Percentiles rank a stretch among this genome's conserved stretches.
These are phyloP conservation scores for Panus rudis DNA, from an alignment of 768 basidiomycete genomes.

Conservation along the genomic window DNA sequence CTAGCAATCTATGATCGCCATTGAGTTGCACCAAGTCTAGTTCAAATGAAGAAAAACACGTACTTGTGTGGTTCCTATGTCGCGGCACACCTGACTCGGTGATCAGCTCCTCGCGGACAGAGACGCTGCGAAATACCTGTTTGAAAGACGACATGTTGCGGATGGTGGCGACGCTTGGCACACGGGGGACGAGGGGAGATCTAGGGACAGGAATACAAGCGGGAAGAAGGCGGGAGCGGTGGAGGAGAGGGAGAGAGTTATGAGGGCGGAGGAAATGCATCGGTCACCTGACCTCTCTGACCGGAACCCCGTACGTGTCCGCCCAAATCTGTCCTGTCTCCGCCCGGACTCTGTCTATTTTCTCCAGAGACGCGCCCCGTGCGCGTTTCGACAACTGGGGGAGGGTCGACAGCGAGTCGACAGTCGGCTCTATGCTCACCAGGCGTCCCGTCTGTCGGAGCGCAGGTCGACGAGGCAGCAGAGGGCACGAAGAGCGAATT, in stretches of 20 bases:
- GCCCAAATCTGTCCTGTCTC: too few relatives aligned
- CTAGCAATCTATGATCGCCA: constrained; percentile 15
- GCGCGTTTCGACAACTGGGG: too few relatives aligned
- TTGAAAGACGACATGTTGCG: constrained; percentile 28
- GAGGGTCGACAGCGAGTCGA: too few relatives aligned
- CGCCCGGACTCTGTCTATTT: too few relatives aligned
- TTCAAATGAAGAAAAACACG: constrained; percentile 12
- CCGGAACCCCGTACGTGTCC: too few relatives aligned
- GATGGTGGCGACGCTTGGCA: too few relatives aligned
- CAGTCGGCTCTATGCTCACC: too few relatives aligned
- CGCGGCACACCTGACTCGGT: too few relatives aligned
- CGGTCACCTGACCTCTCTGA: constrained; percentile 12
- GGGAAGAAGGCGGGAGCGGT: constrained; percentile 6
- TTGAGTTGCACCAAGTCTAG: neutral
- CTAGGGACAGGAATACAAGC: constrained; percentile 4
- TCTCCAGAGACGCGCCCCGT: too few relatives aligned
- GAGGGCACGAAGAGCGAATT: too few relatives aligned
- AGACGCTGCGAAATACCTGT: constrained; percentile 20
- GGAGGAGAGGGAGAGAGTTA: constrained; percentile 10
- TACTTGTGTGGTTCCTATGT: constrained; percentile 46
- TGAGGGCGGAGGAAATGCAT: constrained; percentile 7
- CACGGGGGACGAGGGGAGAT: constrained; percentile 2
- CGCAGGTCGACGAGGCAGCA: too few relatives aligned
- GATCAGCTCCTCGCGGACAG: neutral
- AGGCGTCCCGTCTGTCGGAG: too few relatives aligned